Conservation (phyloP, 2,329 filamentous ascomycete genomes). For the Fusarium piperis region DNA sequence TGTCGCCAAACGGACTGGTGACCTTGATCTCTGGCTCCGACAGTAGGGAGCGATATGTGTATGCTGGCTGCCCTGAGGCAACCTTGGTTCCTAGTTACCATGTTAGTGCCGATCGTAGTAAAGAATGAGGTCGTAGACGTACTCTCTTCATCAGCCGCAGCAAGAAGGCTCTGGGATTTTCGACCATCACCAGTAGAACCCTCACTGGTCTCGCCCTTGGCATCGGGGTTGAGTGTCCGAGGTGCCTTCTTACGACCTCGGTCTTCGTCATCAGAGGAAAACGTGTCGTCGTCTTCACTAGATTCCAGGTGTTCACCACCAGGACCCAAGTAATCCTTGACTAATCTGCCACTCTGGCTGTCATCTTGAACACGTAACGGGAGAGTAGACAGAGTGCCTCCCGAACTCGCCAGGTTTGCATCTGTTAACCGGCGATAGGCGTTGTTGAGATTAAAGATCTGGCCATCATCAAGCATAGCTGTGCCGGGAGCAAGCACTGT, state of each 20-base stretch:
- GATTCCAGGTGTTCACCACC: slow-evolving; percentile 74
- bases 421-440: slow-evolving; percentile 79
- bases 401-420: slow-evolving; percentile 71
- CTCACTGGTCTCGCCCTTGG: slow-evolving; percentile 48
- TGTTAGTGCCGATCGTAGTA: slow-evolving; percentile 1
- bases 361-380: slow-evolving; percentile 64
- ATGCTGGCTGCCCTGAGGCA: slow-evolving; percentile 57
- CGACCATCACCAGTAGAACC: slow-evolving; percentile 52
- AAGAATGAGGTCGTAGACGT: slow-evolving; percentile 49
- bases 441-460: slow-evolving; percentile 72
- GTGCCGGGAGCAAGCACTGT: slow-evolving; percentile 44
- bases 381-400: slow-evolving; percentile 70
- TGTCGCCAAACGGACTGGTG: slow-evolving; percentile 71
- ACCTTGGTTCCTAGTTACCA: slow-evolving; percentile 61
- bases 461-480: slow-evolving; percentile 68
- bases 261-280: slow-evolving; percentile 73
- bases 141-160: slow-evolving; percentile 83
- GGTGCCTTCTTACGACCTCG: slow-evolving; percentile 68
- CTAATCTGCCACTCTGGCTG: slow-evolving; percentile 64
- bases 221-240: slow-evolving; percentile 55
- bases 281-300: slow-evolving; percentile 75
- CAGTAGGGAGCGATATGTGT: slow-evolving; percentile 71
- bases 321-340: slow-evolving; percentile 73
- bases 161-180: slow-evolving; percentile 70
- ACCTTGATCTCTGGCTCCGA: slow-evolving; percentile 73